phyloP scores from a whole-genome alignment of 2,329 filamentous ascomycete genomes.

The Talaromyces amestolkiae region DNA sequence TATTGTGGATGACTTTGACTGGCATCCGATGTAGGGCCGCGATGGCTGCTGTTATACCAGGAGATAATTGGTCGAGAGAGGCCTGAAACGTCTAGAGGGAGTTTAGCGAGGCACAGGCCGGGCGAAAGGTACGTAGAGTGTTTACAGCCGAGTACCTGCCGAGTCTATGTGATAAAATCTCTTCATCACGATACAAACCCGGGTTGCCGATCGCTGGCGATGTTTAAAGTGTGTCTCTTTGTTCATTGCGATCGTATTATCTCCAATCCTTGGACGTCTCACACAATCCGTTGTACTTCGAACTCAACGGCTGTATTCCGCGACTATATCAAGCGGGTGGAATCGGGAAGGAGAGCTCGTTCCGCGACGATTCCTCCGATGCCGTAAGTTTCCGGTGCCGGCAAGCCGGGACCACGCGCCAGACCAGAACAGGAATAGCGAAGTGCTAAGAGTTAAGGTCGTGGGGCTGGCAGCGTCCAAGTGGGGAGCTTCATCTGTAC shows the following conservation, averaged over 20 bases:
- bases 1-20: background rate
- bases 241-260: background rate
- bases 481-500: constrained; percentile 13
- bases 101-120: background rate
- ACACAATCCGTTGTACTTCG: background rate
- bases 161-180: background rate
- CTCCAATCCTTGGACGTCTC: background rate
- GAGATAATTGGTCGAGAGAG: background rate
- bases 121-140: background rate
- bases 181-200: background rate
- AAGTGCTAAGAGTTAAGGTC: constrained; percentile 10
- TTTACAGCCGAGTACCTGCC: background rate
- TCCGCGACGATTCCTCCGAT: background rate
- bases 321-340: constrained; percentile 1
- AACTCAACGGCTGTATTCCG: background rate
- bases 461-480: constrained; percentile 14
- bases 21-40: background rate
- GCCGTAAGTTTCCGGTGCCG: constrained; percentile 10
- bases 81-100: background rate
- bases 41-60: background rate
- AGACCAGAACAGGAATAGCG: background rate
- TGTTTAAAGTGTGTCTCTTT: background rate
- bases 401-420: constrained; percentile 3
- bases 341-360: background rate
- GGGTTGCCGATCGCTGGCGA: background rate